These are phyloP conservation scores for Pleurotus tuoliensis DNA, from an alignment of 768 basidiomycete genomes.

Conservation along the genomic window DNA sequence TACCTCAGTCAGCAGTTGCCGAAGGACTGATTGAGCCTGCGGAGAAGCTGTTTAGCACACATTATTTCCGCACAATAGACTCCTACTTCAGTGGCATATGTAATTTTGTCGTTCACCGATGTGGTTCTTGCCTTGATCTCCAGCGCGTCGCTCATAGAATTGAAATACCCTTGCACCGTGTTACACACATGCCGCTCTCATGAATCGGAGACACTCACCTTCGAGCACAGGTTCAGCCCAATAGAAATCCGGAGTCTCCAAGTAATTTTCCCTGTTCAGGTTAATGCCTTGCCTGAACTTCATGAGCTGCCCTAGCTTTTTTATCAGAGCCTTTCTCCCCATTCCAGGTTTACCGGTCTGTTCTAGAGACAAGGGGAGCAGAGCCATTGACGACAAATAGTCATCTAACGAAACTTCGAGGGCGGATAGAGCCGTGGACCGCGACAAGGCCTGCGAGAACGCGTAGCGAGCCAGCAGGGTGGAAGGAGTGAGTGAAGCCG, in stretches of 20 bases:
- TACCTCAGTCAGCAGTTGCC: constrained; percentile 88
- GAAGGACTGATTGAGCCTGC: constrained; percentile 80
- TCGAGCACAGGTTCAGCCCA: constrained; percentile 94
- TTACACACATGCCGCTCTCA: too few species aligned
- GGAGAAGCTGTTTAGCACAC: not conserved
- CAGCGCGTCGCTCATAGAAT: constrained; percentile 77
- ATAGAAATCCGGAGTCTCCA: constrained; percentile 88
- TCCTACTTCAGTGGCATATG: constrained; percentile 74
- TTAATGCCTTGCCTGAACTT: constrained; percentile 91
- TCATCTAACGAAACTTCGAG: constrained; percentile 82
- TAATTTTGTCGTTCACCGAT: constrained; percentile 88
- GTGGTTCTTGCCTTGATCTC: constrained; percentile 82
- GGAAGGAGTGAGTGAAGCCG: constrained; percentile 51
- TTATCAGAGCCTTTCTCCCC: constrained; percentile 77
- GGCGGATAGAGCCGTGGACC: constrained; percentile 83
- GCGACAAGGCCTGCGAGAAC: constrained; percentile 86
- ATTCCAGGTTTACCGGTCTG: constrained; percentile 83
- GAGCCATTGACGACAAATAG: constrained; percentile 80
- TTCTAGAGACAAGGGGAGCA: constrained; percentile 71
- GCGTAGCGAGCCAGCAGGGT: constrained; percentile 87
- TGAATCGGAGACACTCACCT: constrained; percentile 35
- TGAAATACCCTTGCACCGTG: constrained; percentile 61
- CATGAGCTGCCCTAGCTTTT: constrained; percentile 89
- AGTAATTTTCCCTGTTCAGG: constrained; percentile 84
- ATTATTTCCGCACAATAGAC: too few species aligned